These are phyloP conservation scores for Plenodomus biglobosus DNA, from an alignment of 2,329 filamentous ascomycete species.

Conservation along the genomic window DNA sequence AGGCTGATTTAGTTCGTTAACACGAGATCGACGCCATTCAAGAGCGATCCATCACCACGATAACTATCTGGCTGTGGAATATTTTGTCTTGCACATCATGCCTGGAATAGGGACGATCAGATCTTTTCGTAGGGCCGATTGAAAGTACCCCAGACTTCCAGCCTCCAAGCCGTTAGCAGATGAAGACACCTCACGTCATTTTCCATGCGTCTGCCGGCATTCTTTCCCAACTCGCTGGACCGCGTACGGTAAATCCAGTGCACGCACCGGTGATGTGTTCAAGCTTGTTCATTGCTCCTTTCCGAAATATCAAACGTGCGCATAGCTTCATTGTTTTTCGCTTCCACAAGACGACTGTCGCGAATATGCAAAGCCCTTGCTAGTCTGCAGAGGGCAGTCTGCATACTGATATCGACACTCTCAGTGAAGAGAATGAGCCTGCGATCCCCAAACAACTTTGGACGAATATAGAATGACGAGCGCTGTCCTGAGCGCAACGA, in stretches of 20 bases:
- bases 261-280: constrained; percentile 6
- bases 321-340: neutral
- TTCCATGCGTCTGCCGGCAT: neutral
- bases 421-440: neutral
- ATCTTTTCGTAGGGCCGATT: constrained; percentile 3
- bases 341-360: neutral
- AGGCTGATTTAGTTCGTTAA: too few species aligned
- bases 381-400: neutral
- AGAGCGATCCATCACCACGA: too few species aligned
- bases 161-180: constrained; percentile 9
- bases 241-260: neutral
- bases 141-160: constrained; percentile 23
- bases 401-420: neutral
- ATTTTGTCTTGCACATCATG: neutral
- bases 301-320: neutral
- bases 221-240: constrained; percentile 2
- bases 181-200: constrained; percentile 14
- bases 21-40: too few species aligned
- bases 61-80: neutral
- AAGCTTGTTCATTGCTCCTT: constrained; percentile 3
- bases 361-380: neutral
- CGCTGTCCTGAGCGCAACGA: constrained; percentile 12
- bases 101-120: neutral
- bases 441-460: neutral
- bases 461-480: constrained; percentile 5